Evolutionary conservation across 768 basidiomycete genomes (phyloP), one percentile per base, ranked within the genome.

Genomic region (Neoboletus brunneissimus): DNA sequence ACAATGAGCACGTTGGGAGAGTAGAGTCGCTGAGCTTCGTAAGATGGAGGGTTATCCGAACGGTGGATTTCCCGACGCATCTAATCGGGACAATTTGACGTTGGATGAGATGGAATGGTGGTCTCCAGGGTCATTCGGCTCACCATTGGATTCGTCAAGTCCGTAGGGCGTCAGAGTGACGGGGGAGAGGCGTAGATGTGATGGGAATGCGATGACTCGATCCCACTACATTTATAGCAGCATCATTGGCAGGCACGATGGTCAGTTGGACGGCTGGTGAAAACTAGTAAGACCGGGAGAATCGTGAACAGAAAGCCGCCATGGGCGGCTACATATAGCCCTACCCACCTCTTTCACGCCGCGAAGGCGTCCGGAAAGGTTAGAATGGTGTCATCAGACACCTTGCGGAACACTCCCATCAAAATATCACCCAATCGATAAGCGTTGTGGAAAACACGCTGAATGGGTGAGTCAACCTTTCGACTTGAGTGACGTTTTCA

Each of bases 1-100:
- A 79, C 76, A 27, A 65, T 70, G 20, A 69, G 76, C 5, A 58
- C 75, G 12, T 78, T 79, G 52, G 77, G 77, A 46, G 67, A 62
- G 43, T 40, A 58, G 35, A 27, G 57, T 22, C 51, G 56, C 34
- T 67, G 67, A 1, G 31, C 12, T 16, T 60, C 50, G 37, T 68
- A 67, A n/a, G 67, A 35, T 29, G 66, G 66, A 10, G 46, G 66
- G 32, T 5, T 53, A 47, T 69, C 62, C 43, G 27, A 22, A 16
- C n/a, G 2, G 34, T 11, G 31, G 42, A 29, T 15, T 42, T 49
- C 51, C 34, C 48, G 67, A 44, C 43, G 57, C 58, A 48, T 56
- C 67, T 67, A 42, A 25, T 31, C 35, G 12, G 16, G 23, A 42
- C 20, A 46, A 55, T n/a, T 43, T 50, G 42, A 25, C 22, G 15